Conservation (phyloP, 2,329 filamentous ascomycete genomes). For the Penicillium hordei region DNA sequence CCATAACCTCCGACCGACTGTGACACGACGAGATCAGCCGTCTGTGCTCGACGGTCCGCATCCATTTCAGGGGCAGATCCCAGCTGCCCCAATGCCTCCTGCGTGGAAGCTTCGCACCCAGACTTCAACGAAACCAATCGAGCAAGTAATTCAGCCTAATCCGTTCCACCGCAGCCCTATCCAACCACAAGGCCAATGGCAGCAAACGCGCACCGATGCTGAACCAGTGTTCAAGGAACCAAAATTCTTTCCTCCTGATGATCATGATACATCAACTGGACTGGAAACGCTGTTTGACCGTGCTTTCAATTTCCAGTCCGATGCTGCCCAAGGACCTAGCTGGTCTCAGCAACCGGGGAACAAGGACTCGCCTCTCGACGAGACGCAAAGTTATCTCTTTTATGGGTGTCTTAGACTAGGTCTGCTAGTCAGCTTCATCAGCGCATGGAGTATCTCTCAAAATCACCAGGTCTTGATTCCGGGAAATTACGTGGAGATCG, state of each 20-base stretch:
- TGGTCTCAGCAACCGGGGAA: constrained; percentile 20
- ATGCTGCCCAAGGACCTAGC: constrained; percentile 25
- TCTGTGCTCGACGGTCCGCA: constrained; percentile 35
- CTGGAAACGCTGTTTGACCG: constrained; percentile 49
- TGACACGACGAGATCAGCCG: constrained; percentile 31
- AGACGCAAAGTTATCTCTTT: constrained; percentile 20
- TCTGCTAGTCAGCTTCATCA: constrained; percentile 32
- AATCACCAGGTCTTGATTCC: constrained; percentile 32
- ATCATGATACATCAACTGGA: constrained; percentile 46
- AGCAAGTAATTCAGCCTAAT: constrained; percentile 38
- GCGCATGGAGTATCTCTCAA: constrained; percentile 36
- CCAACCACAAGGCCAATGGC: constrained; percentile 25
- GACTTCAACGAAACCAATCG: constrained; percentile 33
- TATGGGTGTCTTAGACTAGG: constrained; percentile 34
- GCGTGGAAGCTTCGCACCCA: constrained; percentile 43
- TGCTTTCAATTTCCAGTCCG: constrained; percentile 43
- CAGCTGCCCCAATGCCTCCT: constrained; percentile 41
- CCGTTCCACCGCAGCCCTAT: constrained; percentile 38
- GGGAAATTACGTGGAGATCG: constrained; percentile 40
- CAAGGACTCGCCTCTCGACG: constrained; percentile 5
- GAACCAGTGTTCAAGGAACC: constrained; percentile 45
- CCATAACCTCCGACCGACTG: constrained; percentile 35
- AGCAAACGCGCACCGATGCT: constrained; percentile 16
- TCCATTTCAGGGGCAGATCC: constrained; percentile 47
- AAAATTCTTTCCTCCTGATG: constrained; percentile 46